Evolutionary conservation across 345 rosid species (phyloP), one percentile per base, ranked within the genome.

Genomic region (Atalantia buxifolia): DNA sequence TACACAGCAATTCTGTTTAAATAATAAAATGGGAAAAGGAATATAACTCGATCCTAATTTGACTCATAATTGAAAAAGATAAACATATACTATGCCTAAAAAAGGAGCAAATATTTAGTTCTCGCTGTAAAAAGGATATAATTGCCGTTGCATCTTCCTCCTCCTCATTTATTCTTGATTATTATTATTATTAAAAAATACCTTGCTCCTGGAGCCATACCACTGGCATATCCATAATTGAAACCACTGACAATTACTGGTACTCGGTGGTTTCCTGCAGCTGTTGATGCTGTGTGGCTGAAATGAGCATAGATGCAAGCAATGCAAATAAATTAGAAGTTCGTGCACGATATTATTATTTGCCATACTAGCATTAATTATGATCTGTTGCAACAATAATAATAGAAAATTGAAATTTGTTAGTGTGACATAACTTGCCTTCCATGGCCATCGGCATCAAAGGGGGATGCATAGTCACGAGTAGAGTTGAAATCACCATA

Each of bases 121-220:
- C 50, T 45, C 4, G 14, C 50, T 13, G 4, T 45, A 2, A 33
- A 66, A 66, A 19, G 12, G 7, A n/a, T 18, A 68, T 5, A 60
- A 42, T 75, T 45, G 6, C 30, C 27, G 4, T 28, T 9, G 16
- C 22, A 13, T 22, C 7, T 75, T 64, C 4, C 50, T 75, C 10
- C 12, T 19, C 70, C 38, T 66, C 16, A 25, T 27, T 27, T 21
- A 19, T 64, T 31, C 16, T 31, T 0, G 16, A 30, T 45, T 45
- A 42, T 42, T 42, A 42, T 42, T 42, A 40, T 9, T 40, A 40
- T 9, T 40, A 38, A 1, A 7, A 16, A 50, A 67, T 85, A 84
- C 87, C 90, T 87, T 56, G 90, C 90, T 69, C 86, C 86, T 28
- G 88, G 90, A 55, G 88, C 90, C 88, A 87, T 85, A 75, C 88